Conservation (phyloP, 1,139 yeast species). For the Candida pseudoviswanathii region DNA sequence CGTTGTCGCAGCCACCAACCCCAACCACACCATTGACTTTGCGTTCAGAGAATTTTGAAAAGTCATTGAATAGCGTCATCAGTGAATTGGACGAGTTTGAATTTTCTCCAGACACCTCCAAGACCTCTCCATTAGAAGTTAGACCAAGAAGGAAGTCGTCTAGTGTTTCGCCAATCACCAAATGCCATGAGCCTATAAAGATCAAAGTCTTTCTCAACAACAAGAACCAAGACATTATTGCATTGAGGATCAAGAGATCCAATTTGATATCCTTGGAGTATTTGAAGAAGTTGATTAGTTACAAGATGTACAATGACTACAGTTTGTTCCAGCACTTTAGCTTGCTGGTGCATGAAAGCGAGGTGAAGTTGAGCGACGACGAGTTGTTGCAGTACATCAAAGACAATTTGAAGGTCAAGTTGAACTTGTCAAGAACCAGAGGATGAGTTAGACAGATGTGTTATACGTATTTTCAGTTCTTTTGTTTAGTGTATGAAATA, state of each 20-base stretch:
- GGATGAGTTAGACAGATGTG: background rate
- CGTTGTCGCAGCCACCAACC: background rate
- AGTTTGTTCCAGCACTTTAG: constrained; percentile 33
- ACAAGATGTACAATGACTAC: constrained; percentile 37
- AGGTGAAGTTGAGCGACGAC: constrained; percentile 18
- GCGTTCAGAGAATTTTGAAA: constrained; percentile 7
- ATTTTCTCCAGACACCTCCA: background rate
- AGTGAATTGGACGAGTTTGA: constrained; percentile 9
- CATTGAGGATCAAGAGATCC: constrained; percentile 28
- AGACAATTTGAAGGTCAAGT: constrained; percentile 27
- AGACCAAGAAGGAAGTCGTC: background rate
- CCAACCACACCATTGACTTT: constrained; percentile 12
- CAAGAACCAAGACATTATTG: constrained; percentile 35
- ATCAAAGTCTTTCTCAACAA: constrained; percentile 35
- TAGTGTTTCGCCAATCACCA: background rate
- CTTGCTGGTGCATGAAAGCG: constrained; percentile 20
- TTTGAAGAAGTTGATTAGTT: constrained; percentile 33
- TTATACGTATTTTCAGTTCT: too few relatives aligned
- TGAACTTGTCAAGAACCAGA: constrained; percentile 28
- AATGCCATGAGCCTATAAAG: constrained; percentile 25
- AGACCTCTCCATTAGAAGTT: background rate
- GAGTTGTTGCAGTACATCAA: constrained; percentile 29
- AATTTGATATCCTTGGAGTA: constrained; percentile 31
- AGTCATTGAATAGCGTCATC: background rate
- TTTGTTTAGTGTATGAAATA: too few relatives aligned